phyloP scores from a whole-genome alignment of 495 filamentous ascomycete species.

The Rhizodiscina lignyota region DNA sequence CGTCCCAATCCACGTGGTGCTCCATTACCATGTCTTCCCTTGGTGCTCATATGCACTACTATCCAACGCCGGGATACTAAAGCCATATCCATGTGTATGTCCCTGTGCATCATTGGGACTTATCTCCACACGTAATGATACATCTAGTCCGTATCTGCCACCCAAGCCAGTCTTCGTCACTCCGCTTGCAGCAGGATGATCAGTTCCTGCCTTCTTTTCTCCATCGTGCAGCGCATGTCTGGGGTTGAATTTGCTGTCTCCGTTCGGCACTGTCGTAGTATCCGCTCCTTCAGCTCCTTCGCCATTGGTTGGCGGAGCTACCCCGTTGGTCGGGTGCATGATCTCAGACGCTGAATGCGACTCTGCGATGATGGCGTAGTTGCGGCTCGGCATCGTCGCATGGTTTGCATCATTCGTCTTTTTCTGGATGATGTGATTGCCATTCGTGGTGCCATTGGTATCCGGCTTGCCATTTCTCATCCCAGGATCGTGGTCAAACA shows the following conservation, averaged over 20 bases:
- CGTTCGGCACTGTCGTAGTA: constrained; percentile 1
- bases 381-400: constrained; percentile 79
- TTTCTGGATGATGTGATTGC: constrained; percentile 8
- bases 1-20: not conserved
- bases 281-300: not conserved
- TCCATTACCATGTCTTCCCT: constrained; percentile 3
- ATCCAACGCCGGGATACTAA: constrained; percentile 20
- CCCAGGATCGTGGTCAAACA: constrained; percentile 77
- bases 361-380: constrained; percentile 74
- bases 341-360: constrained; percentile 6
- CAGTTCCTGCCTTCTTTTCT: constrained; percentile 18
- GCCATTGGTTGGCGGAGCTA: constrained; percentile 5
- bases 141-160: constrained; percentile 20
- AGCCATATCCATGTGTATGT: constrained; percentile 23
- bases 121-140: constrained; percentile 22
- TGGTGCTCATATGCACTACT: constrained; percentile 3
- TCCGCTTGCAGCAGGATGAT: constrained; percentile 20
- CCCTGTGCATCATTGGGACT: constrained; percentile 15
- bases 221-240: constrained; percentile 20
- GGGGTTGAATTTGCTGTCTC: constrained; percentile 11
- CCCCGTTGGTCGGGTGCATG: constrained; percentile 1
- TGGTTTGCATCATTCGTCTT: constrained; percentile 58
- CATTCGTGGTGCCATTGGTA: constrained; percentile 4
- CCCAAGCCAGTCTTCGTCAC: constrained; percentile 15
- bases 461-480: constrained; percentile 15